Evolutionary conservation across 1,139 yeast species (phyloP).

Genomic region (Yamadazyma atmosphaerica): DNA sequence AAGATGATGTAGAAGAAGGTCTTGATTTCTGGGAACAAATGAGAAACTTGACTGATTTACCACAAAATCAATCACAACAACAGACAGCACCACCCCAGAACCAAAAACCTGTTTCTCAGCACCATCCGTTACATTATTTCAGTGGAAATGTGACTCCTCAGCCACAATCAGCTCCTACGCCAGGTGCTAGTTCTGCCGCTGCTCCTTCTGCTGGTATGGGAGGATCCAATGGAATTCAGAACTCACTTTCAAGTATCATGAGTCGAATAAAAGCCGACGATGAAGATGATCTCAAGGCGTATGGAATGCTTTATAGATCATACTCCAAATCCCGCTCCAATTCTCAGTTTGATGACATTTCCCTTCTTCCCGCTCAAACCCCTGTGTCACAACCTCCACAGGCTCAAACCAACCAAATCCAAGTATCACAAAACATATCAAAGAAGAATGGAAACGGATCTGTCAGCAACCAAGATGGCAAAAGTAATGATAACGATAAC

Average conservation of each 20-base stretch:
- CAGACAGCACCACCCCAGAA: slow-evolving; percentile 1
- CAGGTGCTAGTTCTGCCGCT: not conserved
- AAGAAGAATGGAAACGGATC: too few relatives aligned
- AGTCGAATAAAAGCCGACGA: slow-evolving; percentile 6
- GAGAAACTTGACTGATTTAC: slow-evolving; percentile 46
- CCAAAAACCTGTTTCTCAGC: slow-evolving; percentile 45
- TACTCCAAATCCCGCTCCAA: slow-evolving; percentile 7
- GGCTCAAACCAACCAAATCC: not conserved
- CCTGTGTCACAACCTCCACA: not conserved
- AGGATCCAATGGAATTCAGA: not conserved
- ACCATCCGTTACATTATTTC: slow-evolving; percentile 46
- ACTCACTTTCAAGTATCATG: not conserved
- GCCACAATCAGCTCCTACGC: slow-evolving; percentile 9
- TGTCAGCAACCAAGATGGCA: not conserved
- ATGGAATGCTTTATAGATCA: slow-evolving; percentile 11
- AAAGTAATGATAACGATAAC: slow-evolving; percentile 4
- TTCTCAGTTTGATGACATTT: slow-evolving; percentile 9
- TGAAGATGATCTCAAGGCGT: slow-evolving; percentile 10
- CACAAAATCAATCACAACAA: slow-evolving; percentile 15
- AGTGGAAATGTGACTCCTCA: slow-evolving; percentile 22
- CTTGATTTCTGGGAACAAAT: slow-evolving; percentile 72
- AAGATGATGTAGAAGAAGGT: slow-evolving; percentile 40
- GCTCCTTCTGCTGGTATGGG: not conserved
- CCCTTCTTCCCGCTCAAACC: not conserved
- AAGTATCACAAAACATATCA: too few relatives aligned